Percentiles rank a stretch among this genome's conserved stretches.
phyloP scores from a whole-genome alignment of 768 basidiomycete species.

The Dioszegia hungarica region DNA sequence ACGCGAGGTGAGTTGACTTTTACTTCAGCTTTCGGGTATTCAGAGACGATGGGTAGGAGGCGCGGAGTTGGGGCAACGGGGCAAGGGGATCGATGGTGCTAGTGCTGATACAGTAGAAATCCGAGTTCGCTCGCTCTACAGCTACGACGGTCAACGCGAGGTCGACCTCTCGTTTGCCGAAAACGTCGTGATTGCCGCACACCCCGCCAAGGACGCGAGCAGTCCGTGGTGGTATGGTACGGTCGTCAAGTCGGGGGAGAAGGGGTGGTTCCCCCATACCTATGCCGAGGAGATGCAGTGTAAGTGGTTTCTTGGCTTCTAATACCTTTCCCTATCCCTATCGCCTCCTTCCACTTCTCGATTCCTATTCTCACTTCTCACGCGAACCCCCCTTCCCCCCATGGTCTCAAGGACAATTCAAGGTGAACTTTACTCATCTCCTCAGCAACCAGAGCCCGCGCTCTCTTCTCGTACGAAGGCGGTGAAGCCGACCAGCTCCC shows the following conservation, averaged over 20 bases:
- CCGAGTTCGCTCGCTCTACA: slow-evolving; percentile 72
- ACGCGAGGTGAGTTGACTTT: slow-evolving; percentile 37
- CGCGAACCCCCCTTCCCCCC: too few relatives aligned
- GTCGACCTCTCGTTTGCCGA: slow-evolving; percentile 83
- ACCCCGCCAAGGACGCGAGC: slow-evolving; percentile 73
- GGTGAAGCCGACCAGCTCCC: slow-evolving; percentile 73
- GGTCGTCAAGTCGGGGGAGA: slow-evolving; percentile 59
- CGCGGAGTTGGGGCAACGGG: too few relatives aligned
- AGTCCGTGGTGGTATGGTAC: slow-evolving; percentile 94
- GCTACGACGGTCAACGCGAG: slow-evolving; percentile 76
- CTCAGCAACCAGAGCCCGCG: slow-evolving; percentile 65
- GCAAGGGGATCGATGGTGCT: too few relatives aligned
- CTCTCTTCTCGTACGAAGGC: slow-evolving; percentile 72
- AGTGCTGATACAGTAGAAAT: slow-evolving; percentile 56
- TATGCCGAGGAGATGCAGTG: slow-evolving; percentile 74
- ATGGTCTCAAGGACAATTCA: too few relatives aligned
- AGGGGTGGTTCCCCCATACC: slow-evolving; percentile 84
- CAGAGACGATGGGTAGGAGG: too few relatives aligned
- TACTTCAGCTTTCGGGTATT: too few relatives aligned
- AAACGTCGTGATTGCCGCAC: slow-evolving; percentile 69
- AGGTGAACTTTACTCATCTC: too few relatives aligned
- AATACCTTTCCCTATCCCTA: background rate
- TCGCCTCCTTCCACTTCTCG: too few relatives aligned
- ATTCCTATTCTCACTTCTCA: too few relatives aligned
- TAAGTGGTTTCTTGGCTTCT: slow-evolving; percentile 52